Evolutionary conservation across 345 rosid genomes (phyloP), one percentile per base, ranked within the genome.

Genomic region (Brassica nigra): DNA sequence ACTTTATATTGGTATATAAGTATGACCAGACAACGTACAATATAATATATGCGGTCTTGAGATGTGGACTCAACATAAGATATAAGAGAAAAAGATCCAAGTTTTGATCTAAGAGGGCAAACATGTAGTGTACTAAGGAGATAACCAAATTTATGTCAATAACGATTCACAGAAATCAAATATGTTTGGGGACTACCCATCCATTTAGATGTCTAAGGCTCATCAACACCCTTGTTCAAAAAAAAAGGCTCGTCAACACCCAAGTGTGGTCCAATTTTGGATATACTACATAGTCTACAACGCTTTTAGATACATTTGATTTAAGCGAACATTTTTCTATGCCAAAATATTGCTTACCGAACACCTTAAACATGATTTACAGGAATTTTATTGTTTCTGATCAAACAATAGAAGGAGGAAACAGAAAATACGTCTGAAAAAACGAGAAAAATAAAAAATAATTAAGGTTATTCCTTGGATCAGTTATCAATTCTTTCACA

Each of bases 81-180:
- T 75, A 70, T 70, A 55, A 52, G 70, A 30, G 9, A 16, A 23
- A 49, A 68, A 63, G 61, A 67, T 79, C 78, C 49, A 79, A 73
- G 75, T 79, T 79, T 68, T 79, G 70, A 79, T 79, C 78, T 62
- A 49, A 68, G 82, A 79, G 83, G 83, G 39, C 79, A 74, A 80
- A 80, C 83, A 75, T 69, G 3, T 29, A 79, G 55, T 37, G 83
- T 80, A 80, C 83, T 63, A 80, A 62, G 23, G 66, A 75, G 61
- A 69, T 61, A 75, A 63, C 75, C 79, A 69, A 69, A 75, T 54
- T 75, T 73, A 69, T 80, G 83, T 69, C 63, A 75, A 80, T 69
- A 80, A 79, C 75, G 75, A 75, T 69, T 75, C 83, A 80, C 76
- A 69, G 83, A 75, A 75, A 80, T 75, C 55, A 62, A 69, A 74